These are phyloP conservation scores for Sordaria brevicollis DNA, from an alignment of 495 filamentous ascomycete species.

Conservation along the genomic window DNA sequence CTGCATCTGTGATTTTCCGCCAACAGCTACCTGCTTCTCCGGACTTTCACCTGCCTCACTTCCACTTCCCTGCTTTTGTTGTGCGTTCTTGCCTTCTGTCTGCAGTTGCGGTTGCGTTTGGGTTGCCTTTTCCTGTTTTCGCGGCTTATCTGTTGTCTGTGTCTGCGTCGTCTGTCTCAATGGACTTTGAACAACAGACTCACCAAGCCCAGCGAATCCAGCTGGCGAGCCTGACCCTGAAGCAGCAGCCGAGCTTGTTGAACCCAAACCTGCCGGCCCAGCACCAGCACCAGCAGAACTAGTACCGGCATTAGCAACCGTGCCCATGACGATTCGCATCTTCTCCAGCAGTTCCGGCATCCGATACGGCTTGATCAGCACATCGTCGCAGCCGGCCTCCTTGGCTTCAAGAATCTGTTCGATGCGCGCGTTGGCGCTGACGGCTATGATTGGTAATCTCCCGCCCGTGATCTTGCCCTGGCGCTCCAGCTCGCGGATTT, in stretches of 20 bases:
- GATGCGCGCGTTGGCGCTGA: constrained; percentile 62
- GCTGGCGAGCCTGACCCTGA: background rate
- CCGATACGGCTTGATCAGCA: constrained; percentile 36
- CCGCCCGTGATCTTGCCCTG: constrained; percentile 34
- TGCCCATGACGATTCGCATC: constrained; percentile 48
- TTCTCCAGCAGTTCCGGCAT: constrained; percentile 35
- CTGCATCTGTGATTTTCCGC: background rate
- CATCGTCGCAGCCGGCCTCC: constrained; percentile 46
- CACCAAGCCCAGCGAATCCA: background rate
- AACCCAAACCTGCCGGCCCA: background rate
- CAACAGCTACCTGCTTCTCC: background rate
- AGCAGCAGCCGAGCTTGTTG: background rate
- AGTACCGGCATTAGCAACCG: constrained; percentile 14
- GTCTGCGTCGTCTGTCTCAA: background rate
- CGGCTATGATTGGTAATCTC: constrained; percentile 65
- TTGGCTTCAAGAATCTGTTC: constrained; percentile 58
- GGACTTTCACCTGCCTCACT: background rate
- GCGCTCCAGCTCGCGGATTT: constrained; percentile 53
- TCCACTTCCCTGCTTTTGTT: background rate
- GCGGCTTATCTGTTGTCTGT: background rate
- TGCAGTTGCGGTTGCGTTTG: background rate
- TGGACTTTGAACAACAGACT: background rate
- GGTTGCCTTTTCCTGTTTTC: background rate
- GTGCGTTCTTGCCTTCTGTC: background rate
- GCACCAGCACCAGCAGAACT: background rate